Evolutionary conservation across 306 rosid species (phyloP), one percentile per base, ranked within the genome.

Genomic region (Castanea sativa): DNA sequence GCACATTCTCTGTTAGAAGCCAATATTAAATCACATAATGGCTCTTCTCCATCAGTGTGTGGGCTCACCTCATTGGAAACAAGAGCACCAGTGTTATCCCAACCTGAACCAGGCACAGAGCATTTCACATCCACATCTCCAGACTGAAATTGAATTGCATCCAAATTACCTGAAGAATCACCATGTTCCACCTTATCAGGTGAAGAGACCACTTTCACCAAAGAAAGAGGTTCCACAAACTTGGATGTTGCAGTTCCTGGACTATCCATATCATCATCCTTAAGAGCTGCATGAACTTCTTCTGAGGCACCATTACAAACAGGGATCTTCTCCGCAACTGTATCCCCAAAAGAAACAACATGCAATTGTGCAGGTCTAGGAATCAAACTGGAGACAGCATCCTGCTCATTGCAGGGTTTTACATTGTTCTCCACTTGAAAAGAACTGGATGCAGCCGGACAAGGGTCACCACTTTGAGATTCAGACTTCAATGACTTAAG

Each of bases 231-330:
- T 85, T 91, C 97, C 70, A 89, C 91, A 79, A 93, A 87, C 80
- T 93, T 90, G 10, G 98, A 96, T 2, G 94, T 93, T 64, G 87
- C 94, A 30, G 96, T 90, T 81, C 98, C 99, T 74, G 96, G 98
- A 84, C 98, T 91, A 83, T 95, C 99, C 78, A 90, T 83, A 74
- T 87, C 95, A 74, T 91, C 92, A 73, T 83, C 98, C 80, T 88
- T 89, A 10, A 41, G 80, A 79, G 78, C 77, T 71, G 75, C 84
- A 71, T 84, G 69, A 60, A 68, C 74, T 43, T 78, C 87, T 25
- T 58, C 83, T 74, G 82, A 73, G 55, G 87, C 85, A 63, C 74
- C 76, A 74, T 84, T 78, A 73, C 86, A 83, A 14, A 67, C 60
- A 23, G 87, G 89, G 78, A 85, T 73, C 85, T 88, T 86, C 82